Evolutionary conservation across 306 rosid species (phyloP).

Genomic region (Cucumis hystrix): DNA sequence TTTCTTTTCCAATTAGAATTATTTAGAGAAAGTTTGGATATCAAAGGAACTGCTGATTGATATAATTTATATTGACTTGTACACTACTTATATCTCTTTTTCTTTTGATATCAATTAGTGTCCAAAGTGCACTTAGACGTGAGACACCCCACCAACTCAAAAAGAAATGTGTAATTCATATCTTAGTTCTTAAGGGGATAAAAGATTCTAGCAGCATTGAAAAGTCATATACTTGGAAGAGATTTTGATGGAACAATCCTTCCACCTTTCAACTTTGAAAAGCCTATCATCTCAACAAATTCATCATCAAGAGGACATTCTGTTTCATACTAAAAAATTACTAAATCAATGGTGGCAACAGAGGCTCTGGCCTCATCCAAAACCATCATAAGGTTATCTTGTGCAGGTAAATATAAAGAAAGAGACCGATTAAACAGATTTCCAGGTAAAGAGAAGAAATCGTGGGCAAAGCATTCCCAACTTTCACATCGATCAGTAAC

Average conservation of each 20-base stretch:
- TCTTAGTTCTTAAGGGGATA: too few species aligned
- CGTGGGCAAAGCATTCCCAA: background rate
- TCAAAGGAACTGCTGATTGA: too few species aligned
- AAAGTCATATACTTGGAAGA: background rate
- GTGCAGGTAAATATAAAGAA: background rate
- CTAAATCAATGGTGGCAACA: background rate
- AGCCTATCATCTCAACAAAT: background rate
- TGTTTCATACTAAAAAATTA: background rate
- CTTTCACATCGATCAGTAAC: background rate
- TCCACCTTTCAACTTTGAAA: background rate
- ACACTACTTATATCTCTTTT: too few species aligned
- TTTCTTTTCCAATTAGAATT: too few species aligned
- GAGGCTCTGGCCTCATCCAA: background rate
- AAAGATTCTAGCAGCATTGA: background rate
- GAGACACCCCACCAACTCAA: too few species aligned
- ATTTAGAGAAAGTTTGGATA: too few species aligned
- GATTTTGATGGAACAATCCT: background rate
- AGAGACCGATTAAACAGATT: background rate
- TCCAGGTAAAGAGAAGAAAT: background rate
- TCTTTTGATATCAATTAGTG: too few species aligned
- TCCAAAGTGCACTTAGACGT: too few species aligned
- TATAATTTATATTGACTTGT: too few species aligned
- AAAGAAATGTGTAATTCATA: too few species aligned
- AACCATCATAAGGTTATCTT: background rate
- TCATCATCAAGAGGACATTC: background rate